Conservation (phyloP, 305 asterid genomes). For the Fraxinus velutina region DNA sequence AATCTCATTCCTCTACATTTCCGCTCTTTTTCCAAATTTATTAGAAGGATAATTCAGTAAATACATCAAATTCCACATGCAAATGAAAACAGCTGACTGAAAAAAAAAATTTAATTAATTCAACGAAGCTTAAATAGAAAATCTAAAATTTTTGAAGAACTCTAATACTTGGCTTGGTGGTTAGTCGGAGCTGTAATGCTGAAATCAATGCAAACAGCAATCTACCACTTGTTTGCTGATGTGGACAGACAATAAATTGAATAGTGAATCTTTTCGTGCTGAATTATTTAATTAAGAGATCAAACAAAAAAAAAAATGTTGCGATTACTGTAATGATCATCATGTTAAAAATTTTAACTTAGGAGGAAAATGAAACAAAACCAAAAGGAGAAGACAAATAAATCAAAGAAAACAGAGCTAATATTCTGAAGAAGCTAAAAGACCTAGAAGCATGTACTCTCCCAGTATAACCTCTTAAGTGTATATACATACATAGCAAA, state of each 20-base stretch:
- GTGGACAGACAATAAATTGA: not conserved
- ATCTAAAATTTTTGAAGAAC: conserved; percentile 7
- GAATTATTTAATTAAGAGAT: not conserved
- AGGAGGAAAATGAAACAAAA: conserved; percentile 5
- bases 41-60: not conserved
- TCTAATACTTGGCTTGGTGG: not conserved
- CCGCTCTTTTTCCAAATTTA: conserved; percentile 7
- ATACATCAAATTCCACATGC: not conserved
- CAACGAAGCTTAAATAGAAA: not conserved
- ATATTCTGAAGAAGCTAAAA: not conserved
- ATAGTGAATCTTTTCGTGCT: not conserved
- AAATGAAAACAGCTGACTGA: not conserved
- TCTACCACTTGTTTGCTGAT: not conserved
- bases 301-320: not conserved
- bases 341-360: not conserved
- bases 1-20: conserved; percentile 9
- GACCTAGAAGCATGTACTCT: not conserved
- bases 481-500: conserved; percentile 3
- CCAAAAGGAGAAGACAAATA: not conserved
- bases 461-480: not conserved
- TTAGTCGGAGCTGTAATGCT: not conserved
- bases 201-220: not conserved
- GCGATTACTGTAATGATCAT: not conserved
- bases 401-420: conserved; percentile 4
- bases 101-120: not conserved